These are phyloP conservation scores for Linnemannia exigua DNA, from an alignment of 192 early-diverging fungal genomes.

Conservation along the genomic window DNA sequence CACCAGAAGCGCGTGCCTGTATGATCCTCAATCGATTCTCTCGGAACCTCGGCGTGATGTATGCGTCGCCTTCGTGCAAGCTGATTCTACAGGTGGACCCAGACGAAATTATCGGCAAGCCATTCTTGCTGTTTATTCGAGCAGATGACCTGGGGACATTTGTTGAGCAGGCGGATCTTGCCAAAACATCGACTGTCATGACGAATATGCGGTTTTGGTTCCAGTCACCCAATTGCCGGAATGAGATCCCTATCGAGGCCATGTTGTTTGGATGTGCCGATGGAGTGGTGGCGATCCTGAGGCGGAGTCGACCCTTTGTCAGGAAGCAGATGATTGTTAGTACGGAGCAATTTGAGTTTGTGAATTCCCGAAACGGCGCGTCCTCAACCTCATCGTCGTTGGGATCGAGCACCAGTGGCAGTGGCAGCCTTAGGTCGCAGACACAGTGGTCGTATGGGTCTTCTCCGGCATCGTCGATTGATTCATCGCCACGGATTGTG, in stretches of 20 bases:
- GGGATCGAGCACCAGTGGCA: background rate
- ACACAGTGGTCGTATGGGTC: background rate
- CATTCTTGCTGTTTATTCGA: slow-evolving; percentile 32
- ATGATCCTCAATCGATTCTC: slow-evolving; percentile 46
- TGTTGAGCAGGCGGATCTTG: slow-evolving; percentile 30
- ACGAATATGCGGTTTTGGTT: slow-evolving; percentile 42
- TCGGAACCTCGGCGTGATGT: slow-evolving; percentile 23
- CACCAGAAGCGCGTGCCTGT: slow-evolving; percentile 32
- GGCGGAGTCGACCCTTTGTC: slow-evolving; percentile 18
- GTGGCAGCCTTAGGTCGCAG: background rate
- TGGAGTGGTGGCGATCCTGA: slow-evolving; percentile 19
- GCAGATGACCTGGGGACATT: slow-evolving; percentile 38
- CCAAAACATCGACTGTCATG: slow-evolving; percentile 25
- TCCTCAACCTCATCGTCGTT: background rate
- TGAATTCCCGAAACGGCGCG: background rate
- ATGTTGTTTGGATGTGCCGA: slow-evolving; percentile 29
- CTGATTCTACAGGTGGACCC: slow-evolving; percentile 12
- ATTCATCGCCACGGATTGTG: background rate
- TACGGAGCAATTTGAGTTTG: background rate
- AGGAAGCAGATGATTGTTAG: slow-evolving; percentile 12
- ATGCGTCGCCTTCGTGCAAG: slow-evolving; percentile 34
- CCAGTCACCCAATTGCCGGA: slow-evolving; percentile 20
- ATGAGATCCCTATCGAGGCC: slow-evolving; percentile 33
- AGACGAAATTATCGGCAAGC: slow-evolving; percentile 24
- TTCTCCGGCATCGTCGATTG: background rate